Evolutionary conservation across 2,329 filamentous ascomycete genomes (phyloP), one percentile per base, ranked within the genome.

Genomic region (Leptographium lundbergii): DNA sequence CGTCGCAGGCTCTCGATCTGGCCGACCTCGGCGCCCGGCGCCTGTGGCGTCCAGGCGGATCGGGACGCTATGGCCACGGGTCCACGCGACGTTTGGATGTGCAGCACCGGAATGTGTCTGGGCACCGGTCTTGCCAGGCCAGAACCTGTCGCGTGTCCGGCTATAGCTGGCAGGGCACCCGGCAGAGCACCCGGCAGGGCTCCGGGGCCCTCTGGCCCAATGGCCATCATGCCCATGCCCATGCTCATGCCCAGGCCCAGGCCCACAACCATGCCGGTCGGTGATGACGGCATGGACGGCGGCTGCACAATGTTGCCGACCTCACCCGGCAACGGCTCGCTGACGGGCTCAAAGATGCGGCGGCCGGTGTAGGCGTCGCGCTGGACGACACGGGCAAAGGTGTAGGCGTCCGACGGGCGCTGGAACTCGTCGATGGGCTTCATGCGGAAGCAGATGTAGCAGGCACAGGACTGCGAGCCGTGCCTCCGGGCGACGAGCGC

Each of bases 391-490:
- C 62, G 57, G 1, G 61, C 64, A 14, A 57, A 53, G 3, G 39
- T 34, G 10, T 50, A 58, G 19, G 54, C 47, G 1, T 61, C 51
- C 14, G 22, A 7, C 2, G 42, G 36, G 6, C 27, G n/a, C 48
- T 61, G 57, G 29, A 66, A 66, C 6, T 58, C 54, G 11, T 29
- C 55, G 4, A 39, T 24, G 32, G 39, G 17, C 25, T 61, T 61
- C 34, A 66, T 62, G n/a, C 61, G 61, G 39, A 61, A 66, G 52
- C 64, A 66, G 14, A 65, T 59, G 53, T 66, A 66, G 58, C 64
- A 66, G 11, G 56, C 63, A 17, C n/a, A 45, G 14, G 14, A 36
- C 42, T 53, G 53, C 39, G 48, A 19, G 50, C 29, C 24, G 34
- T 14, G 54, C 47, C 6, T 39, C 36, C 13, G 25, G 13, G 25